phyloP scores from a whole-genome alignment of 257 asterid genomes.

The Fraxinus americana region DNA sequence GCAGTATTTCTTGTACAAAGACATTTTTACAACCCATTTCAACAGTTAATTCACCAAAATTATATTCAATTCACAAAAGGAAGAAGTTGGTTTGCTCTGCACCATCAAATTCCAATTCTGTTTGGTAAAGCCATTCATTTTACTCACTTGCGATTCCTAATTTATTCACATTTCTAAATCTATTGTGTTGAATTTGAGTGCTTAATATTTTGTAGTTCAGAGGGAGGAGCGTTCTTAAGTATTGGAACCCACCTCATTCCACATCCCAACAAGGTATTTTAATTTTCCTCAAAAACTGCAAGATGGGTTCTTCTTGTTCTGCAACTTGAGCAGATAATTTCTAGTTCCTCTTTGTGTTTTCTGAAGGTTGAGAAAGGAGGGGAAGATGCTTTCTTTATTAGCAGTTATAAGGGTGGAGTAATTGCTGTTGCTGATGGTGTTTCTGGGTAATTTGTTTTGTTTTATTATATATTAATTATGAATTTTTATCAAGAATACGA shows the following conservation, averaged over 20 bases:
- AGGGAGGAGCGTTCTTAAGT: slow-evolving; percentile 54
- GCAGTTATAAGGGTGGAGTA: slow-evolving; percentile 69
- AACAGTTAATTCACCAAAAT: slow-evolving; percentile 18
- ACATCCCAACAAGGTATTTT: slow-evolving; percentile 78
- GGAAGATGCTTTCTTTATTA: slow-evolving; percentile 82
- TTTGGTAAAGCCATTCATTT: slow-evolving; percentile 27
- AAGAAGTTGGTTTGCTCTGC: slow-evolving; percentile 30
- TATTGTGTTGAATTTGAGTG: neutral
- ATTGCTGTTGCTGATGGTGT: slow-evolving; percentile 95
- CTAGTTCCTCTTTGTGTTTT: neutral
- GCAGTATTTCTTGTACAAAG: slow-evolving; percentile 15
- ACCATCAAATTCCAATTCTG: slow-evolving; percentile 37
- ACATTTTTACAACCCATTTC: slow-evolving; percentile 16
- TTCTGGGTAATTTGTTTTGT: slow-evolving; percentile 60
- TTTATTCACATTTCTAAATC: neutral
- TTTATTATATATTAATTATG: neutral
- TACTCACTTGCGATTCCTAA: neutral
- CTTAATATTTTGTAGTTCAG: slow-evolving; percentile 32
- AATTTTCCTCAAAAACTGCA: neutral
- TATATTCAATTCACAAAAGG: slow-evolving; percentile 25
- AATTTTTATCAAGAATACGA: neutral
- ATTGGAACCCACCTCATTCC: slow-evolving; percentile 79
- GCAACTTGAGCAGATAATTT: neutral
- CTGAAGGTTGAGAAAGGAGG: slow-evolving; percentile 85
- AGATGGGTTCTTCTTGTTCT: neutral